Conservation (phyloP, 805 yeast genomes). For the Wickerhamomyces tratensis region DNA sequence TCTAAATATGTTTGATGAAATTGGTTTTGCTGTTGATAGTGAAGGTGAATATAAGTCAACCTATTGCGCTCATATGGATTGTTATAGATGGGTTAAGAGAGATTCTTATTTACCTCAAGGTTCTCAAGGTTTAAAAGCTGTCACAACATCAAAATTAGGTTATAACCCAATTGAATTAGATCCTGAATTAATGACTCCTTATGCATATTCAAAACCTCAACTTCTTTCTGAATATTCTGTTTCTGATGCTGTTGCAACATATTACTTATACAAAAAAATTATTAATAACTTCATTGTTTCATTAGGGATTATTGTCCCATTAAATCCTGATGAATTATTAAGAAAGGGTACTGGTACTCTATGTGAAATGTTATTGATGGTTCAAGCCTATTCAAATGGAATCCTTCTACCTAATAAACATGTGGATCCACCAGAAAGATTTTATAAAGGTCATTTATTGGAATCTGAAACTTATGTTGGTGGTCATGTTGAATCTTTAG, state of each 20-base stretch:
- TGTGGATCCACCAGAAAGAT: conserved; percentile 87
- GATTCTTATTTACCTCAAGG: conserved; percentile 98
- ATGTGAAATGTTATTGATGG: conserved; percentile 97
- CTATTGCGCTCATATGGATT: conserved; percentile 95
- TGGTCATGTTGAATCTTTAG: conserved; percentile 95
- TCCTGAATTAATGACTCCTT: conserved; percentile 97
- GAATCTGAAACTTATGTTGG: conserved; percentile 98
- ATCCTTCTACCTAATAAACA: conserved; percentile 91
- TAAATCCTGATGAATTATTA: conserved; percentile 92
- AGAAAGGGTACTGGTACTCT: conserved; percentile 98
- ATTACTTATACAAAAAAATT: conserved; percentile 89
- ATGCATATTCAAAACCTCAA: conserved; percentile 92
- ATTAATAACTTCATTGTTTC: conserved; percentile 97
- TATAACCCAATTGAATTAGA: conserved; percentile 95
- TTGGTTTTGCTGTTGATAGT: conserved; percentile 83
- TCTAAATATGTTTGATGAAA: conserved; percentile 80
- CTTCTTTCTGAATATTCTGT: conserved; percentile 92
- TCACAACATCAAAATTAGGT: conserved; percentile 90
- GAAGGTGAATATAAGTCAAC: conserved; percentile 92
- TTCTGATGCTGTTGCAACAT: conserved; percentile 98
- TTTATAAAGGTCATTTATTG: conserved; percentile 86
- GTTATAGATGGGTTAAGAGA: conserved; percentile 95
- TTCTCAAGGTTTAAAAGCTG: conserved; percentile 96
- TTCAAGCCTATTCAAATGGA: conserved; percentile 74
- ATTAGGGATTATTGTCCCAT: conserved; percentile 87